These are phyloP conservation scores for Pestalotiopsis fici DNA, from an alignment of 2,329 filamentous ascomycete species.

Conservation along the genomic window DNA sequence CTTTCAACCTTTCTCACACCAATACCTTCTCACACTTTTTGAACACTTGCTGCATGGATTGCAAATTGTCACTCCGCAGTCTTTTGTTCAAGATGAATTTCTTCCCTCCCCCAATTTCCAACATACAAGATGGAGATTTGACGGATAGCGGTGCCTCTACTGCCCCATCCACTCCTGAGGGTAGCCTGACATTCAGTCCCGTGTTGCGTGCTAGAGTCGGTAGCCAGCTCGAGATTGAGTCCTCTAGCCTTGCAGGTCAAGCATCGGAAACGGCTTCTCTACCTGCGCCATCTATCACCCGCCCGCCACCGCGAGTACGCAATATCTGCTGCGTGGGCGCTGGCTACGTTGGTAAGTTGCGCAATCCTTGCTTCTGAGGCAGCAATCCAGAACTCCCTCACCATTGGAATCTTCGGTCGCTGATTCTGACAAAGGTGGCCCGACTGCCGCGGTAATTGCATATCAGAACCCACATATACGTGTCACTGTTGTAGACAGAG, in stretches of 20 bases:
- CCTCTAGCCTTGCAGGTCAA: constrained; percentile 11
- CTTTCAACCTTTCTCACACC: background rate
- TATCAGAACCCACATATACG: constrained; percentile 70
- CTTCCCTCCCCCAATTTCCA: constrained; percentile 20
- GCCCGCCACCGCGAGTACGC: constrained; percentile 32
- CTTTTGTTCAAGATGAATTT: constrained; percentile 17
- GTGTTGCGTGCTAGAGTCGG: constrained; percentile 30
- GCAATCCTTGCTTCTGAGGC: background rate
- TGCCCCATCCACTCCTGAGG: constrained; percentile 45
- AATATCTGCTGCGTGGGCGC: constrained; percentile 31
- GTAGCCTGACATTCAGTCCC: constrained; percentile 42
- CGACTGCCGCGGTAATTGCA: constrained; percentile 74
- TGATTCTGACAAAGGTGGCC: constrained; percentile 57
- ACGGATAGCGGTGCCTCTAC: constrained; percentile 35
- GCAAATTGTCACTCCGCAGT: background rate
- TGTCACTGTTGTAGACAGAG: constrained; percentile 75
- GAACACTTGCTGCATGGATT: background rate
- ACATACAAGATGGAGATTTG: constrained; percentile 29
- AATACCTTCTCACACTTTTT: background rate
- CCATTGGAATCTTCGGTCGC: background rate
- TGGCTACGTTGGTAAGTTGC: constrained; percentile 51
- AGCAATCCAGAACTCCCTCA: background rate
- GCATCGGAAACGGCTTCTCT: constrained; percentile 15
- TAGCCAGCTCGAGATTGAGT: constrained; percentile 16
- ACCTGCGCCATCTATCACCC: constrained; percentile 13